A percentile compares a stretch with the other conserved stretches of the same genome.
Evolutionary conservation across 2,329 filamentous ascomycete species (phyloP).

Genomic region (Talaromyces sp.): DNA sequence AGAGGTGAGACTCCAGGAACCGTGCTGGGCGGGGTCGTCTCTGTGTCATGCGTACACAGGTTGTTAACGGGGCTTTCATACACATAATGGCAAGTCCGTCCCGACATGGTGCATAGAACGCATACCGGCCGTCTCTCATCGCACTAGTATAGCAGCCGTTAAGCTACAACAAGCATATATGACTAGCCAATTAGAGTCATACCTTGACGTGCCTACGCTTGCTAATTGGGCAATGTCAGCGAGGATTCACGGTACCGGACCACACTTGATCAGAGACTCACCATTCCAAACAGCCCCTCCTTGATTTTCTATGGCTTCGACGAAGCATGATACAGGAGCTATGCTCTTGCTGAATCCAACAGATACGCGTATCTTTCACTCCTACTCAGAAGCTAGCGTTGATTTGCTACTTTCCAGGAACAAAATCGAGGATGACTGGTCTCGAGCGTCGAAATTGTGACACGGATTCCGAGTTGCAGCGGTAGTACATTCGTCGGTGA

Average conservation of each 20-base stretch:
- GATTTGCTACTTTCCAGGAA: background rate
- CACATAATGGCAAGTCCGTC: conserved; percentile 12
- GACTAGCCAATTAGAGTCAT: background rate
- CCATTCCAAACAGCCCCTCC: conserved; percentile 15
- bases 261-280: conserved; percentile 6
- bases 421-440: background rate
- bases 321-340: conserved; percentile 4
- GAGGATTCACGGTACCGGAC: background rate
- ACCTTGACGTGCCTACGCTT: conserved; percentile 16
- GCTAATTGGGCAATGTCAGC: conserved; percentile 9
- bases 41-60: background rate
- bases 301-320: conserved; percentile 16
- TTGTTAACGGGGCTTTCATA: background rate
- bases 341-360: background rate
- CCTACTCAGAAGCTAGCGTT: background rate
- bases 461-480: too few relatives aligned
- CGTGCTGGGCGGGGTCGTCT: background rate
- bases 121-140: conserved; percentile 14
- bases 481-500: too few relatives aligned
- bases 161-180: background rate
- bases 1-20: background rate
- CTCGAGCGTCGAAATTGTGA: too few relatives aligned
- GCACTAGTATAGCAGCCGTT: background rate
- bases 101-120: conserved; percentile 13
- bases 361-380: conserved; percentile 3